Percentiles rank a stretch among this genome's conserved stretches.
Conservation (phyloP, 1,139 yeast genomes). For the Hemisphaericaspora lyxosophila region DNA sequence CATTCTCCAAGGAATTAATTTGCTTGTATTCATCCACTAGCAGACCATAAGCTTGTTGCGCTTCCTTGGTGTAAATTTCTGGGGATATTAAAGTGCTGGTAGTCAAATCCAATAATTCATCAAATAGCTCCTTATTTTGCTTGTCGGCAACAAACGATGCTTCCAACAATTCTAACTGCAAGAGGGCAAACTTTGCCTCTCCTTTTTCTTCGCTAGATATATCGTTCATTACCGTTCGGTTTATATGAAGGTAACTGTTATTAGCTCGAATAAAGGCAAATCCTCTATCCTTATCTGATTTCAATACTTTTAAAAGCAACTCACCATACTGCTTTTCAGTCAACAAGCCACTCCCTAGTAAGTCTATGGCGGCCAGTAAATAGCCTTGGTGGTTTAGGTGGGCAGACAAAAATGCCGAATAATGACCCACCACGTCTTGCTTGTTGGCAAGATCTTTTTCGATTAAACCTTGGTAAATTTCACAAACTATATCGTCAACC, state of each 20-base stretch:
- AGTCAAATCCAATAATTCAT: conserved; percentile 18
- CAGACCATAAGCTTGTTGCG: conserved; percentile 22
- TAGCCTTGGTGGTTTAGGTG: not conserved
- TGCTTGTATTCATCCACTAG: conserved; percentile 28
- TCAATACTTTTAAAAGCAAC: conserved; percentile 30
- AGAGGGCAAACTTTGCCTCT: conserved; percentile 24
- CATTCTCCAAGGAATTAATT: conserved; percentile 30
- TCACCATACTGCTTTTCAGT: conserved; percentile 12
- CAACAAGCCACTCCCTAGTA: conserved; percentile 9
- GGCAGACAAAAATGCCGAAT: not conserved
- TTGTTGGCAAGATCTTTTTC: not conserved
- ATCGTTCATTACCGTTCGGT: conserved; percentile 33
- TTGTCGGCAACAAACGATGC: conserved; percentile 19
- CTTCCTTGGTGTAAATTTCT: conserved; percentile 9
- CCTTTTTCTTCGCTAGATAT: conserved; percentile 21
- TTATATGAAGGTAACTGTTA: conserved; percentile 27
- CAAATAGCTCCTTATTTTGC: conserved; percentile 13
- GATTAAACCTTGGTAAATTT: conserved; percentile 4
- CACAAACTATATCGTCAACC: conserved; percentile 2
- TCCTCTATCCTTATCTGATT: conserved; percentile 28
- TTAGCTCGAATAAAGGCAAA: conserved; percentile 32
- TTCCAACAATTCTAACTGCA: conserved; percentile 41
- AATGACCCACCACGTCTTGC: not conserved
- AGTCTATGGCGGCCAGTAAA: conserved; percentile 7
- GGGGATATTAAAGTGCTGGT: conserved; percentile 13